A percentile compares a stretch with the other conserved stretches of the same genome.
Evolutionary conservation across 2,329 filamentous ascomycete species (phyloP).

Genomic region (Moelleriella libera): DNA sequence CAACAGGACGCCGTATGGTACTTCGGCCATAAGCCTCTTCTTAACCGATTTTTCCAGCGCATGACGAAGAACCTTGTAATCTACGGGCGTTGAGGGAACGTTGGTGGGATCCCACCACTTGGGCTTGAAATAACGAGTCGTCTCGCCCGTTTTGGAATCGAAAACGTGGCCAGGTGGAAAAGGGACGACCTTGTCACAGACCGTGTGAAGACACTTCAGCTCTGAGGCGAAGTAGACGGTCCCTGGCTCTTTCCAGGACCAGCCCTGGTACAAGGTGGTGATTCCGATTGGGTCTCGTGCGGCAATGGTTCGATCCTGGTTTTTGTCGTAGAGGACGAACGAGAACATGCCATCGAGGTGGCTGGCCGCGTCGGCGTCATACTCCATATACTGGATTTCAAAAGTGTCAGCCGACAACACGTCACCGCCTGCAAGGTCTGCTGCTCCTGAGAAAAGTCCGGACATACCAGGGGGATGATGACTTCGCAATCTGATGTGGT

Average conservation of each 20-base stretch:
- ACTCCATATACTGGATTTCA: slow-evolving; percentile 62
- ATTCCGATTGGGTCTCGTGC: slow-evolving; percentile 94
- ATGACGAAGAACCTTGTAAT: slow-evolving; percentile 69
- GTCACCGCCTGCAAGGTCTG: not conserved
- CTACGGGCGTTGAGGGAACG: slow-evolving; percentile 66
- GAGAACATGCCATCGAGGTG: slow-evolving; percentile 99
- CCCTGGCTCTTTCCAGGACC: slow-evolving; percentile 67
- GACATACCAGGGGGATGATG: slow-evolving; percentile 82
- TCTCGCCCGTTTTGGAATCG: slow-evolving; percentile 79
- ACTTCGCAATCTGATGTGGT: slow-evolving; percentile 98
- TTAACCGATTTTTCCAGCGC: slow-evolving; percentile 82
- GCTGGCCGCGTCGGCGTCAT: slow-evolving; percentile 84
- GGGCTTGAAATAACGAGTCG: slow-evolving; percentile 81
- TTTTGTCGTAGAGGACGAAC: slow-evolving; percentile 95
- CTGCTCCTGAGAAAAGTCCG: not conserved
- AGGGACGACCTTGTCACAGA: slow-evolving; percentile 87
- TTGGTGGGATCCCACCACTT: slow-evolving; percentile 78
- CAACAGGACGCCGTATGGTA: slow-evolving; percentile 89
- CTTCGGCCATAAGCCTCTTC: slow-evolving; percentile 97
- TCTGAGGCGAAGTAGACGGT: slow-evolving; percentile 95
- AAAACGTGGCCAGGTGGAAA: slow-evolving; percentile 95
- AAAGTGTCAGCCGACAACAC: too few relatives aligned
- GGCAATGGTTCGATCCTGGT: slow-evolving; percentile 79
- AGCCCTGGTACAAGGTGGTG: slow-evolving; percentile 94
- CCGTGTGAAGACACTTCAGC: slow-evolving; percentile 80